Conservation (phyloP, 2,329 filamentous ascomycete species). For the Diaporthe destruens region DNA sequence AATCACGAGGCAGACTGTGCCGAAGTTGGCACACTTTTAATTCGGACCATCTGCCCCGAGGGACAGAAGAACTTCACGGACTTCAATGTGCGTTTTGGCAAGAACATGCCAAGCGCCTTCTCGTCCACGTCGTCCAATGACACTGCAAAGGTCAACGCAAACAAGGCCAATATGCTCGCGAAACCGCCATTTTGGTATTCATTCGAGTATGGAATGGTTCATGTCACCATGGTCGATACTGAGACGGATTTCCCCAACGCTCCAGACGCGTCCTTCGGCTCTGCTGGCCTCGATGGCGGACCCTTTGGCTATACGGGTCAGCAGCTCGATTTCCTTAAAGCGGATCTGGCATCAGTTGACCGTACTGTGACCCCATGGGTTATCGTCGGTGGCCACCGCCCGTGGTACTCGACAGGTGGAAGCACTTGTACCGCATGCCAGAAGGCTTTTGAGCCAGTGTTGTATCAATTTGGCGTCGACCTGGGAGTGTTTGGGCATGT, state of each 20-base stretch:
- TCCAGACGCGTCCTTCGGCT: conserved; percentile 58
- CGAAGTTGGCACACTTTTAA: conserved; percentile 50
- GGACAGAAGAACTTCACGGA: conserved; percentile 73
- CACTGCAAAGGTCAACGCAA: conserved; percentile 57
- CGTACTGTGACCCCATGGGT: conserved; percentile 67
- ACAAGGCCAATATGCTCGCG: conserved; percentile 58
- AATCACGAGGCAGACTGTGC: conserved; percentile 71
- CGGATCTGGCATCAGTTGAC: conserved; percentile 68
- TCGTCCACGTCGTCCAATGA: conserved; percentile 59
- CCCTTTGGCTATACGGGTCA: conserved; percentile 63
- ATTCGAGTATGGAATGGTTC: conserved; percentile 70
- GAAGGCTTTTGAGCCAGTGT: conserved; percentile 63
- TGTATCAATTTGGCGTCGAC: conserved; percentile 70
- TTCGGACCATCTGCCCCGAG: conserved; percentile 54
- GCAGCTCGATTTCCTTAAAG: conserved; percentile 66
- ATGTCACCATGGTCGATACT: conserved; percentile 67
- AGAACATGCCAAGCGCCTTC: conserved; percentile 65
- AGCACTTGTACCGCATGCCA: conserved; percentile 60
- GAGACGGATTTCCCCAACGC: conserved; percentile 68
- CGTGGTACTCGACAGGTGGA: conserved; percentile 60
- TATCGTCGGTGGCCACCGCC: conserved; percentile 57
- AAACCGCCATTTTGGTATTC: conserved; percentile 71
- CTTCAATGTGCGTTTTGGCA: conserved; percentile 67
- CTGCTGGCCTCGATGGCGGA: conserved; percentile 57
- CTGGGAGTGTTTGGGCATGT: conserved; percentile 69